Evolutionary conservation across 371 early-diverging fungal genomes (phyloP), one percentile per base, ranked within the genome.

Genomic region (Mucor lusitanicus): DNA sequence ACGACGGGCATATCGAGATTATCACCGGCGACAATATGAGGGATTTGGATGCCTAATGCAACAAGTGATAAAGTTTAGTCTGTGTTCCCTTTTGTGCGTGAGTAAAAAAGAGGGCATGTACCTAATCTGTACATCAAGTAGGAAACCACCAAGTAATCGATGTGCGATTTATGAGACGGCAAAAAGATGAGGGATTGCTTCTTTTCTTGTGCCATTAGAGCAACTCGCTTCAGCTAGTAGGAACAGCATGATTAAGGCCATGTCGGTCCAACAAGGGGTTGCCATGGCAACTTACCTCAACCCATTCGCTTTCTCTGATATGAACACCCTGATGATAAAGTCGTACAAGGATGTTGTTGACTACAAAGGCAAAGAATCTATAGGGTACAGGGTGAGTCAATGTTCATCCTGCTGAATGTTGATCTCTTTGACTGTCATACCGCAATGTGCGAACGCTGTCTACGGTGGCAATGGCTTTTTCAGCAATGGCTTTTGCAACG

Each of bases 21-120:
- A 60, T 95, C 92, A 13, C 96, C 96, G 5, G 96, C 96, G 7
- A 94, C 92, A 64, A 95, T 93, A 70, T 93, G 93, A 28, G 96
- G 96, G 27, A 94, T 76, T 28, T 92, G 93, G 23, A 95, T 75
- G n/a, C 82, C 82, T 76, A 25, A 12, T 15, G 44, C 6, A 46
- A 7, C 6, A 23, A 9, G 50, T 58, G 21, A 27, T 40, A 9
- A 12, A 48, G 15, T 39, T 37, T n/a, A 37, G 37, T 13, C 11
- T 19, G 35, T 32, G 30, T 58, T 19, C n/a, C 8, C 46, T 3
- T 27, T 56, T 56, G 44, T 44, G 44, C 44, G 50, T 50, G 50
- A 50, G 50, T 50, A n/a, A 50, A 50, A 53, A 27, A 42, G 13
- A 27, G 32, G 30, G 1, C 32, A 3, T 19, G 28, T 68, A 35